Conservation (phyloP, 169 alveolate species). For the Neospora caninum region DNA sequence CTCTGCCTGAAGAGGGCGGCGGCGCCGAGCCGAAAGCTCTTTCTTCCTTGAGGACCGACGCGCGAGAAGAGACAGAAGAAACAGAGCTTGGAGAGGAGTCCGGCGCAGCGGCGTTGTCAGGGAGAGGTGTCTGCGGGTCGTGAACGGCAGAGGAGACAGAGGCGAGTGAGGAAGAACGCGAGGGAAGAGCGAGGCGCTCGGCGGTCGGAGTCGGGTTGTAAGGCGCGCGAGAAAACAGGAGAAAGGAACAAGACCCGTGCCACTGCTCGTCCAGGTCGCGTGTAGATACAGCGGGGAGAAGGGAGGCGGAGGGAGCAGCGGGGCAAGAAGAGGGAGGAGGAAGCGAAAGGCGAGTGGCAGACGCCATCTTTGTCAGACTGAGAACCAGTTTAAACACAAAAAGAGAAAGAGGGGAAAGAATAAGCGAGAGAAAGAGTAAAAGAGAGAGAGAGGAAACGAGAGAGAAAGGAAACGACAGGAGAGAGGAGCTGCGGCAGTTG, state of each 20-base stretch:
- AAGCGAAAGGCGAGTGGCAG: not conserved
- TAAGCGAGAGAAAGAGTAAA: too few relatives aligned
- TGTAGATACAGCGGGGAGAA: not conserved
- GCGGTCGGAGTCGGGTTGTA: not conserved
- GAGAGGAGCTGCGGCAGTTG: too few relatives aligned
- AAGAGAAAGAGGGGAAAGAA: too few relatives aligned
- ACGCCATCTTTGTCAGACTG: not conserved
- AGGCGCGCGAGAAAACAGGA: not conserved
- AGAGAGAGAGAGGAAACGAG: too few relatives aligned
- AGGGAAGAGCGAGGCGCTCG: not conserved
- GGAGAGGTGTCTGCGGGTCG: not conserved
- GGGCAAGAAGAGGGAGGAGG: not conserved
- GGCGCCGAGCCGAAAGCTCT: not conserved
- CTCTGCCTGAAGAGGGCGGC: not conserved
- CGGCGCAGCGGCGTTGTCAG: too few relatives aligned
- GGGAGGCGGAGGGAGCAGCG: not conserved
- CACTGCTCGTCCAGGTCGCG: not conserved
- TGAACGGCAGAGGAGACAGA: not conserved
- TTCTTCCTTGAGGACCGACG: not conserved
- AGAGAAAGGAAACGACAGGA: too few relatives aligned
- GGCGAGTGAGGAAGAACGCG: not conserved
- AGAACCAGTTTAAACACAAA: too few relatives aligned
- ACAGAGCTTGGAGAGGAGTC: not conserved
- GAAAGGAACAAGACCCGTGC: not conserved
- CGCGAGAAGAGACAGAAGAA: not conserved